Percentiles rank a stretch among this genome's conserved stretches.
These are phyloP conservation scores for Penicillium sp. DNA, from an alignment of 2,329 filamentous ascomycete genomes.

Conservation along the genomic window DNA sequence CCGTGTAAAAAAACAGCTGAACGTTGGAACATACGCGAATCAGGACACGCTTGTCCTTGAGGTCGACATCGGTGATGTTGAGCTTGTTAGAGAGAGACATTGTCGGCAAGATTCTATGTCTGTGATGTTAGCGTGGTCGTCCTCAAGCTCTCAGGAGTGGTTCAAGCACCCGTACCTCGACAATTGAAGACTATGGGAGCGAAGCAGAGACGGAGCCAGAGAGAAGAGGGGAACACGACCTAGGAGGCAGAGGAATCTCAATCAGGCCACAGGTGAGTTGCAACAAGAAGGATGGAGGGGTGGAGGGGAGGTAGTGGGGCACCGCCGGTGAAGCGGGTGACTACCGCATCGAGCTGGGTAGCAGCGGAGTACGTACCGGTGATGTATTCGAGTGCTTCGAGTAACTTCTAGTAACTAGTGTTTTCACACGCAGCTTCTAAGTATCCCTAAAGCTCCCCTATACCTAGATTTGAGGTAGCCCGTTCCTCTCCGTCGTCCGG, in stretches of 20 bases:
- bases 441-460: constrained; percentile 1
- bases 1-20: constrained; percentile 21
- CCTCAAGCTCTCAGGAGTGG: neutral
- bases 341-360: constrained; percentile 16
- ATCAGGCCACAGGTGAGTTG: constrained; percentile 31
- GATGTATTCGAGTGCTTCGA: constrained; percentile 7
- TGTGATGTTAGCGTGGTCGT: constrained; percentile 10
- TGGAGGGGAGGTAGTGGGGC: constrained; percentile 25
- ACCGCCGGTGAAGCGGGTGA: constrained; percentile 23
- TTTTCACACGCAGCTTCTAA: neutral
- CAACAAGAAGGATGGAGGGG: constrained; percentile 25
- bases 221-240: constrained; percentile 5
- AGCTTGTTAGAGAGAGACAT: constrained; percentile 99
- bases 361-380: constrained; percentile 13
- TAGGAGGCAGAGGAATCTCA: constrained; percentile 16
- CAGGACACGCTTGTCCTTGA: constrained; percentile 97
- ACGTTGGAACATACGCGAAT: constrained; percentile 75
- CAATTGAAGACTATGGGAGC: constrained; percentile 7
- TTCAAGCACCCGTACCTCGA: constrained; percentile 15
- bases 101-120: constrained; percentile 19
- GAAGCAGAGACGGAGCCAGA: constrained; percentile 10
- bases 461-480: constrained; percentile 12
- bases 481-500: constrained; percentile 22
- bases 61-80: constrained; percentile 90
- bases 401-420: constrained; percentile 2